Conservation (phyloP, 108 stramenopile genomes). For the Fistulifera pelliculosa region DNA sequence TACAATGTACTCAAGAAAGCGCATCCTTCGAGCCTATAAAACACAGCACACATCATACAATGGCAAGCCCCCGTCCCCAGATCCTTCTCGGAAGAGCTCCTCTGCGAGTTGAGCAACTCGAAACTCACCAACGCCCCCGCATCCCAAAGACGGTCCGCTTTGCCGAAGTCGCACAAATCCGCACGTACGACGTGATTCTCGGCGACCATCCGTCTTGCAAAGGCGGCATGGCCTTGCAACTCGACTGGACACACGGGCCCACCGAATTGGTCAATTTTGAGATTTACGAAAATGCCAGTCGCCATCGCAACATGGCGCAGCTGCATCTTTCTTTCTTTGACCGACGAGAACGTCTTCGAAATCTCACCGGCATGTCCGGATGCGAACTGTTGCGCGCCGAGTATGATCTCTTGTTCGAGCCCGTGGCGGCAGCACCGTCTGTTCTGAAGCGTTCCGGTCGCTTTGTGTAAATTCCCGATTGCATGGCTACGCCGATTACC, state of each 20-base stretch:
- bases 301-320: background rate
- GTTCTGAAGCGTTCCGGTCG: no score
- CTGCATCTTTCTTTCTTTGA: background rate
- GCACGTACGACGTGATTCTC: slow-evolving; percentile 1
- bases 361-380: slow-evolving; percentile 2
- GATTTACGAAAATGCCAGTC: background rate
- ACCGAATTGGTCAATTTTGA: background rate
- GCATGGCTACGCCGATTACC: no score
- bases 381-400: background rate
- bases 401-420: background rate
- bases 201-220: slow-evolving; percentile 4
- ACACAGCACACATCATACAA: no score
- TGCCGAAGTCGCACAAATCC: slow-evolving; percentile 1
- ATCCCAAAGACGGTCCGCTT: slow-evolving; percentile 4
- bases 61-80: no score
- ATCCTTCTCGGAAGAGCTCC: no score
- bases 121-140: no score
- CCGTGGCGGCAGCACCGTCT: background rate
- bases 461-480: no score
- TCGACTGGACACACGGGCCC: background rate
- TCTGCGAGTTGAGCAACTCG: no score
- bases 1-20: no score
- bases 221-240: slow-evolving; percentile 2
- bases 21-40: no score
- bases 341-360: background rate